Base-by-base conservation (phyloP, 2,329 filamentous ascomycete species). In the Davidsoniella neocaledoniae region DNA sequence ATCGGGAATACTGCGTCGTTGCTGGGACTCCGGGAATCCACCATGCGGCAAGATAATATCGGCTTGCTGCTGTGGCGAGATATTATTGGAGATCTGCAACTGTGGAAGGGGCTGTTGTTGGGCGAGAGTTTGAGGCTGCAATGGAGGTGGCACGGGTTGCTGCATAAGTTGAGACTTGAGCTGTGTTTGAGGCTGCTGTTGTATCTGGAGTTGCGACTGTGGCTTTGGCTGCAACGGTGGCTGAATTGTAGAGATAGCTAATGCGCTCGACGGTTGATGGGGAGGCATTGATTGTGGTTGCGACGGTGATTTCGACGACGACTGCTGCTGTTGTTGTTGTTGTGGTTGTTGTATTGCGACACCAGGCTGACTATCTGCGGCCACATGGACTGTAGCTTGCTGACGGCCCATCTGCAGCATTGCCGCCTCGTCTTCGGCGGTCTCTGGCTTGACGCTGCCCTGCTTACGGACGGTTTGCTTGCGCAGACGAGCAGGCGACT, bases 401-500 rank as follows among this genome's bases (percentile, higher is more conserved):
- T 43, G 41, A 8, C 8, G 40, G 17, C 23, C 17, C 40, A 17
- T 16, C 8, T 43, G 40, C 12, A 21, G 12, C 23, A 14, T 21
- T 5, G 19, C n/a, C 5, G n/a, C 17, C 40, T 43, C n/a, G 17
- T 14, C n/a, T 4, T 43, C 17, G 4, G 10, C 9, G 5, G 19
- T 12, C n/a, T 14, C 40, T 19, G 5, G n/a, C 23, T 23, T 33
- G 4, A 10, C 12, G 12, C 29, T 33, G 29, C 46, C 45, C n/a
- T 49, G 46, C 38, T 48, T 37, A 46, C 38, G 16, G 43, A 23
- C 33, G 21, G 46, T 36, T 50, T 53, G 38, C 50, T 54, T 46
- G 19, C 51, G 53, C 21, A 51, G 43, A 9, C 53, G 56, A 48
- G 53, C 56, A 37, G 55, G 56, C 40, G 50, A 54, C 26, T 46